phyloP scores from a whole-genome alignment of 257 asterid genomes.

The Lithospermum erythrorhizon region DNA sequence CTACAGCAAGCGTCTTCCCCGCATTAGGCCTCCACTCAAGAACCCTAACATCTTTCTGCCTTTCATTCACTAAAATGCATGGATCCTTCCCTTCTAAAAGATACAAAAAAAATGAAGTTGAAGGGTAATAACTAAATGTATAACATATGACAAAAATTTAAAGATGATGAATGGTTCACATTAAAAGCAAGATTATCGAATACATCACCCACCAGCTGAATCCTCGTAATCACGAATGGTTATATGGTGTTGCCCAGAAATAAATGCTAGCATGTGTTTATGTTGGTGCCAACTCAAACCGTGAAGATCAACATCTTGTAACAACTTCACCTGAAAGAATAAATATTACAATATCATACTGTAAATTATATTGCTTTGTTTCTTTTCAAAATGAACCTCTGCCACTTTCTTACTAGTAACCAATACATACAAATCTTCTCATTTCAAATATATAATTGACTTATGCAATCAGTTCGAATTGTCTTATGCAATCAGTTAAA shows the following conservation, averaged over 20 bases:
- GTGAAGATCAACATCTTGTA: constrained; percentile 52
- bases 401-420: neutral
- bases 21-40: constrained; percentile 96
- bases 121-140: constrained; percentile 1
- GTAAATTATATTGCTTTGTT: too few species aligned
- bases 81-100: constrained; percentile 61
- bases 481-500: too few species aligned
- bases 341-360: neutral
- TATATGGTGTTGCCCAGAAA: constrained; percentile 71
- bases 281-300: constrained; percentile 77
- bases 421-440: neutral
- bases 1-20: constrained; percentile 77
- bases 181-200: constrained; percentile 1
- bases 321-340: constrained; percentile 49
- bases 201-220: constrained; percentile 31
- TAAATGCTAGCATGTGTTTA: constrained; percentile 68
- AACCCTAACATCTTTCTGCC: constrained; percentile 62
- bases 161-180: constrained; percentile 1
- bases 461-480: too few species aligned
- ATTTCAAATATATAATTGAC: too few species aligned
- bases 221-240: constrained; percentile 74
- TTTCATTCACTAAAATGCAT: constrained; percentile 49
- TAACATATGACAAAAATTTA: constrained; percentile 9
- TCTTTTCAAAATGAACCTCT: neutral
- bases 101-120: constrained; percentile 2